Base-by-base conservation (phyloP, 768 basidiomycete species). In the Kwoniella sp. region DNA sequence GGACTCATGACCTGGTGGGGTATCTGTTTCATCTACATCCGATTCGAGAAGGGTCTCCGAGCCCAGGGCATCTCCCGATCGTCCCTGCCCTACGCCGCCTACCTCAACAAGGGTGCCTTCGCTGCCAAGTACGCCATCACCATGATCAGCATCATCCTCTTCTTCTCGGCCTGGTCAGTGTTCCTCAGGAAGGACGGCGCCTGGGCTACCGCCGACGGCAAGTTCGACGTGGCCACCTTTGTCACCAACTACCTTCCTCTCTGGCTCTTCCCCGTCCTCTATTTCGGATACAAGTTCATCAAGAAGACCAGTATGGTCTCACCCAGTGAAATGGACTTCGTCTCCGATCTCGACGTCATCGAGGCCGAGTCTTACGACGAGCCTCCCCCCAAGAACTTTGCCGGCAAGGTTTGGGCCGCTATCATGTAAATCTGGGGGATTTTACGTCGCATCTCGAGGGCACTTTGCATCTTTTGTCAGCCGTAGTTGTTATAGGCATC, bases 41-140 rank as follows among this genome's bases (percentile, higher is more conserved):
- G 91, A 41, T 96, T 95, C 80, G 80, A 89, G 73, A 72, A 79
- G n/a, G 93, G 90, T 52, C 67, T 86, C 76, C 84, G 85, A 69
- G 82, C 69, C 2, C 93, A 96, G 69, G 88, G 88, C 10, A 81
- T 85, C 63, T 80, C 86, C 65, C 80, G 92, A 39, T 75, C 47
- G 12, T 79, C 75, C 5, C 79, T 96, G 4, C 91, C 92, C 0
- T 96, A 82, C 74, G 67, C 74, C 8, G 82, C 84, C 14, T 74
- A 63, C 14, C 48, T 77, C 84, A 66, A 89, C 86, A 75, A 55
- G 15, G 37, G 46, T 14, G 56, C 73, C 38, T 61, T 63, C 62
- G 73, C 65, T 12, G 75, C 77, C 3, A 76, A 55, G 52, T 75
- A 74, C 60, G 75, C 73, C 31, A 46, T 69, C 43, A 33, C 67